A percentile compares a stretch with the other conserved stretches of the same genome.
These are phyloP conservation scores for Lipomyces starkeyi DNA, from an alignment of 805 yeast species.

Conservation along the genomic window DNA sequence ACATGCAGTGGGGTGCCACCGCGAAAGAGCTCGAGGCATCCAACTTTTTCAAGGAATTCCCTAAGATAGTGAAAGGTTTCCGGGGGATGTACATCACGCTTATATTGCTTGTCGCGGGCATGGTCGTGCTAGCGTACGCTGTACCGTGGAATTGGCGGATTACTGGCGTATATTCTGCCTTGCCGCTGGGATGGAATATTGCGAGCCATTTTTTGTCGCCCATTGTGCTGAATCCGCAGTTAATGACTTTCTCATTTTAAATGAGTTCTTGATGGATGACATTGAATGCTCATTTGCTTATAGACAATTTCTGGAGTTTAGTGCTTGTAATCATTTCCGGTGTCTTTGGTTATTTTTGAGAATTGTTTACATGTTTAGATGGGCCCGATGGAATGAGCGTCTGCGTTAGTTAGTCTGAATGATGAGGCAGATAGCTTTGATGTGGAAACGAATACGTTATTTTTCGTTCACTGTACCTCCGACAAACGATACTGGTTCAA, in stretches of 20 bases:
- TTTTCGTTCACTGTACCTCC: too few species aligned
- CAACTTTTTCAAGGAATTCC: constrained; percentile 19
- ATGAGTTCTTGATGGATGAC: too few species aligned
- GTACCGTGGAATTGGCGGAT: constrained; percentile 17
- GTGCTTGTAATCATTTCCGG: too few species aligned
- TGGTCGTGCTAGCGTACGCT: constrained; percentile 13
- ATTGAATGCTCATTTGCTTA: too few species aligned
- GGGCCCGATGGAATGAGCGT: too few species aligned
- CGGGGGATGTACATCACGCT: constrained; percentile 12
- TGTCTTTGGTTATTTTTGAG: too few species aligned
- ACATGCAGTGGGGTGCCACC: constrained; percentile 27
- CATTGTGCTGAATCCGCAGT: constrained; percentile 24
- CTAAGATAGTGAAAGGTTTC: constrained; percentile 14
- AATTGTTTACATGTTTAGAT: too few species aligned
- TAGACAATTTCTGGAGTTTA: too few species aligned
- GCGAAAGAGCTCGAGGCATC: constrained; percentile 22
- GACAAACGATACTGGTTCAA: too few species aligned
- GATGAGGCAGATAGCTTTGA: too few species aligned
- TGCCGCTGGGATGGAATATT: constrained; percentile 16
- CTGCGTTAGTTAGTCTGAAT: too few species aligned
- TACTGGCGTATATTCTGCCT: constrained; percentile 8
- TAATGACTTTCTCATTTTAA: constrained; percentile 25
- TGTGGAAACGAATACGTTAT: too few species aligned
- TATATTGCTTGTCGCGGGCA: not conserved
- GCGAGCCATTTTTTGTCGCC: constrained; percentile 18